Evolutionary conservation across 495 filamentous ascomycete genomes (phyloP).

Genomic region (Penicillium daleae): DNA sequence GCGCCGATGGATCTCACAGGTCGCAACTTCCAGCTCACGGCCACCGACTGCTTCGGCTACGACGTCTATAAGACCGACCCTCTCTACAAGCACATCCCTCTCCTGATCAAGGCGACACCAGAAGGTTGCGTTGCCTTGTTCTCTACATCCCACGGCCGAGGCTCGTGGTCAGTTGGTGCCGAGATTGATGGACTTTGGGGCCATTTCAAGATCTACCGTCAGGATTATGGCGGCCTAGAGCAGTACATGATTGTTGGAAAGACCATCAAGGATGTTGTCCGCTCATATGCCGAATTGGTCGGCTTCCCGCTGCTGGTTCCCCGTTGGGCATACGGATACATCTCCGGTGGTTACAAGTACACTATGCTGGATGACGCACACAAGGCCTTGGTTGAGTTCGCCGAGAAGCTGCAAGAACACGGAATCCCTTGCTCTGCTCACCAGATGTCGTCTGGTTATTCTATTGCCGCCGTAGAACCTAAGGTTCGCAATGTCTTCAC

Average conservation of each 20-base stretch:
- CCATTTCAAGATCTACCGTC: conserved; percentile 70
- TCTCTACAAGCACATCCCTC: conserved; percentile 73
- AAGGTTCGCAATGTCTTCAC: conserved; percentile 73
- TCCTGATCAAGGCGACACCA: conserved; percentile 65
- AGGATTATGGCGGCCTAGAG: conserved; percentile 70
- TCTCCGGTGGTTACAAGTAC: conserved; percentile 72
- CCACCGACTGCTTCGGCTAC: conserved; percentile 72
- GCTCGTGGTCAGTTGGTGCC: conserved; percentile 67
- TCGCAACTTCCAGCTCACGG: conserved; percentile 65
- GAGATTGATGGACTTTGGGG: conserved; percentile 75
- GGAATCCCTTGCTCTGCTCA: conserved; percentile 73
- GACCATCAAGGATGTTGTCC: conserved; percentile 65
- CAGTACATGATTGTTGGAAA: conserved; percentile 69
- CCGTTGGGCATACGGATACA: conserved; percentile 69
- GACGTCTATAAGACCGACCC: conserved; percentile 71
- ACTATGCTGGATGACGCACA: conserved; percentile 65
- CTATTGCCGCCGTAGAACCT: conserved; percentile 64
- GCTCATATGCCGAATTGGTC: conserved; percentile 65
- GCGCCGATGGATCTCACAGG: conserved; percentile 73
- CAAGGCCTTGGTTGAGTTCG: conserved; percentile 61
- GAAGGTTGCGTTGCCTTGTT: conserved; percentile 66
- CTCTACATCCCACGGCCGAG: conserved; percentile 64
- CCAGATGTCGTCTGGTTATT: conserved; percentile 74
- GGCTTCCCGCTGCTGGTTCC: conserved; percentile 67
- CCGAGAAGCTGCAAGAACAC: conserved; percentile 59